Evolutionary conservation across 2,329 filamentous ascomycete species (phyloP), one percentile per base, ranked within the genome.

Genomic region (Penicillium hesseltinei): DNA sequence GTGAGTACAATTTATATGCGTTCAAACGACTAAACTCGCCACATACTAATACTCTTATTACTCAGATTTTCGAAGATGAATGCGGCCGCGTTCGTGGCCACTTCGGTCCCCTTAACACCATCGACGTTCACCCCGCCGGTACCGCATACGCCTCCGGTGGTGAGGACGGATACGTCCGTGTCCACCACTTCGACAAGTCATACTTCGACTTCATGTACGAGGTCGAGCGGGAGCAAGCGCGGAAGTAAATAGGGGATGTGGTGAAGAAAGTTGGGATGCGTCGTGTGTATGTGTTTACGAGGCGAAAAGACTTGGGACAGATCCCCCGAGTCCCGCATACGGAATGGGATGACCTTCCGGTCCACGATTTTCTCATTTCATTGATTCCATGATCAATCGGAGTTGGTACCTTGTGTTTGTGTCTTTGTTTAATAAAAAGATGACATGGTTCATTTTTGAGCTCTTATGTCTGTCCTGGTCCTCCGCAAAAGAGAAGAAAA

Each of bases 141-240:
- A 92, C 89, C 74, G 87, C 91, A 71, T 99, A 99, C 80, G 92
- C 92, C 71, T 93, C 89, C 72, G 94, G 94, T 68, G 93, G 92
- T 79, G 94, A 99, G 81, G 94, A 99, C 78, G 94, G 94, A 72
- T 99, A 99, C 80, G 93, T 99, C 64, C 90, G 94, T 72, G 88
- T 97, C 67, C 94, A 99, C 80, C 91, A 96, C 79, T 99, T 99
- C 79, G 94, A 99, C 81, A 96, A 96, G 84, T 86, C 89, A 62
- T 99, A 97, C 84, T 97, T 94, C 77, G 94, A 99, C 78, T 99
- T 99, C 81, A 86, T 90, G 82, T 99, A 96, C 78, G 94, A 99
- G 83, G 94, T 97, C 61, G 94, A 99, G 86, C 84, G 92, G 77
- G 92, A 97, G 81, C 76, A 79, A 71, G 63, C 79, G 70, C 74